Base-by-base conservation (phyloP, 2,329 filamentous ascomycete genomes). In the Lasiodiplodia citricola region DNA sequence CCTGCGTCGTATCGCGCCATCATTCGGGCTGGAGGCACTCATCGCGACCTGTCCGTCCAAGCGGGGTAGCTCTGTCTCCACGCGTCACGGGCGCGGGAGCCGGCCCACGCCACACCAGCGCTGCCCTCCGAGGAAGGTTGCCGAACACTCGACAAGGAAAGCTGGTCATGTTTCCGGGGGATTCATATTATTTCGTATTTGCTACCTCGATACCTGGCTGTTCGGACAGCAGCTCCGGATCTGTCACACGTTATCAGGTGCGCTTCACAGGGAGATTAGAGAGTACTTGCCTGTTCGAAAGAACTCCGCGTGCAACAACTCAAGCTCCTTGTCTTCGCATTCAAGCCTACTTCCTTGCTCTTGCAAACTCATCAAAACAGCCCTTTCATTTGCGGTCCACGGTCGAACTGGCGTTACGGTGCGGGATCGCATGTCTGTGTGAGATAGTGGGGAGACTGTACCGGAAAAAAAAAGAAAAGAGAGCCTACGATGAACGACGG, bases 221-320 rank as follows among this genome's bases (percentile, higher is more conserved):
- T 25, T 52, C 47, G n/a, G 44, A 31, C 18, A 52, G 58, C 47
- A 14, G 21, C 4, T n/a, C 47, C 18, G 60, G 2, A 35, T 52
- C 60, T 64, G 60, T 38, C 14, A 64, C 60, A 52, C 25, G 60
- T 64, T 64, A 64, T 52, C 60, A 52, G 31, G 37, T 64, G 60
- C 60, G n/a, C 47, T 52, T 50, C n/a, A 25, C 11, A 11, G 44
- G n/a, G 14, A 16, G 38, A 18, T 21, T 38, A 11, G 28, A 52
- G 60, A 52, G 60, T 64, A 64, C 60, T 64, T 54, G 47, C 60
- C 60, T 13, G 13, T 23, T 37, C 37, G 11, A 51, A 7, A 63
- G 44, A 25, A 64, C 47, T n/a, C 18, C 60, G 31, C 25, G 8
- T 13, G 16, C 8, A 23, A 18, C 23, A 47, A n/a, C n/a, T n/a